Base-by-base conservation (phyloP, 768 basidiomycete species). In the Chalciporus sphaerocephalus region DNA sequence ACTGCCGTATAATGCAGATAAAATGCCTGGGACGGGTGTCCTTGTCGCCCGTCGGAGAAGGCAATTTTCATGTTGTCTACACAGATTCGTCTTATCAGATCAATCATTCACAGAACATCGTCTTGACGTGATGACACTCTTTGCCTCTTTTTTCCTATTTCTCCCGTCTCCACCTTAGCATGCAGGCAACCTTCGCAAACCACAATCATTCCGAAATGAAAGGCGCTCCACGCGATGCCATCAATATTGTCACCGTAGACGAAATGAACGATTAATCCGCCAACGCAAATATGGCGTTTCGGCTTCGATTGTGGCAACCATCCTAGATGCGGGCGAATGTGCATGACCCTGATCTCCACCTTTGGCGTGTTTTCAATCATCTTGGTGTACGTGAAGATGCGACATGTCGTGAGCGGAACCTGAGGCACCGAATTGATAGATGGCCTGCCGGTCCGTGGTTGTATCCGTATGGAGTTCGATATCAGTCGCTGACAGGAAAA, bases 131-230 rank as follows among this genome's bases (percentile, higher is more conserved):
- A 42, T 44, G 35, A 37, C 33, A 20, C 20, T 35, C 16, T 27
- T 30, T 16, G 37, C 38, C 32, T 42, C n/a, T 44, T 40, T 42
- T 16, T 30, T 36, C 21, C 38, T 42, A 21, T 37, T 39, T 20
- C 16, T 32, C 20, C 43, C 45, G 42, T 42, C 32, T 24, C 38
- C 45, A 36, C 34, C 22, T 17, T 16, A 10, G 7, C 44, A 42
- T 47, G 32, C 48, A 48, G 46, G 48, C 52, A 30, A 44, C 39
- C 38, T 46, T 42, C 12, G 27, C 21, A 17, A 38, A 46, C 38
- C 21, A 7, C 11, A 39, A 44, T 33, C 47, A 28, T 40, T 48
- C 45, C 40, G 51, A 62, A 48, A 56, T 56, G 54, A 59, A 42
- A 16, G 42, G 17, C 27, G 24, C 40, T 51, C 40, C 59, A 58